These are phyloP conservation scores for Cercospora citrullina DNA, from an alignment of 2,329 filamentous ascomycete genomes.

Conservation along the genomic window DNA sequence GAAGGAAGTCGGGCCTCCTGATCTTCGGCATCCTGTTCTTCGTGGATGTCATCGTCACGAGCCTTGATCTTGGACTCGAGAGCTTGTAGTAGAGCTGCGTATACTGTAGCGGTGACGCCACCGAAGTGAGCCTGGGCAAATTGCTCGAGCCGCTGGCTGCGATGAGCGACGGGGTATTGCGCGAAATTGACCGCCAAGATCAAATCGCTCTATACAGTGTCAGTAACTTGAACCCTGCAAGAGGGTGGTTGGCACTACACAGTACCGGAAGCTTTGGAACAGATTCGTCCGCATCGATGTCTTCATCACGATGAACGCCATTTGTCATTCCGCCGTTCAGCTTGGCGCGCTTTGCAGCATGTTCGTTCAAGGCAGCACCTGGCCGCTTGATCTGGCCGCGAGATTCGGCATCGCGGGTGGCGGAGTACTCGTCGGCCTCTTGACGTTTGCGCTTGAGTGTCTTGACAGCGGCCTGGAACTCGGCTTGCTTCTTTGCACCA, in stretches of 20 bases:
- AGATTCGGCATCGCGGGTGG: slow-evolving; percentile 32
- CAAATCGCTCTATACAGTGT: slow-evolving; percentile 60
- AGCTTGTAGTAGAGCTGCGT: slow-evolving; percentile 68
- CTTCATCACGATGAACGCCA: slow-evolving; percentile 29
- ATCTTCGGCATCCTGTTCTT: slow-evolving; percentile 43
- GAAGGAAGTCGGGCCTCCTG: slow-evolving; percentile 39
- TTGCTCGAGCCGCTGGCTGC: slow-evolving; percentile 74
- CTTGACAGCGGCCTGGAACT: slow-evolving; percentile 59
- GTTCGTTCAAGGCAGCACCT: slow-evolving; percentile 17
- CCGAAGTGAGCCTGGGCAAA: slow-evolving; percentile 71
- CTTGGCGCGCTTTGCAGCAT: slow-evolving; percentile 37
- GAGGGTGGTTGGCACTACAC: slow-evolving; percentile 27
- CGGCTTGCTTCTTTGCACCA: slow-evolving; percentile 65
- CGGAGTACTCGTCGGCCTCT: slow-evolving; percentile 43
- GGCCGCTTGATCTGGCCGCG: slow-evolving; percentile 31
- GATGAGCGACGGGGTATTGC: slow-evolving; percentile 78
- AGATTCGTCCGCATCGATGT: slow-evolving; percentile 29
- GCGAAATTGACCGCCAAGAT: slow-evolving; percentile 81
- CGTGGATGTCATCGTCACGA: slow-evolving; percentile 62
- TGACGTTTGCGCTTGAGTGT: slow-evolving; percentile 56
- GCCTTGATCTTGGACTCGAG: slow-evolving; percentile 68
- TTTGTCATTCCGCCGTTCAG: slow-evolving; percentile 37
- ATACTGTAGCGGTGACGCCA: slow-evolving; percentile 73
- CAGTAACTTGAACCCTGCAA: slow-evolving; percentile 27
- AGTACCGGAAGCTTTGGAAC: slow-evolving; percentile 41